phyloP scores from a whole-genome alignment of 192 early-diverging fungal species.

The Entophlyctis helioformis region DNA sequence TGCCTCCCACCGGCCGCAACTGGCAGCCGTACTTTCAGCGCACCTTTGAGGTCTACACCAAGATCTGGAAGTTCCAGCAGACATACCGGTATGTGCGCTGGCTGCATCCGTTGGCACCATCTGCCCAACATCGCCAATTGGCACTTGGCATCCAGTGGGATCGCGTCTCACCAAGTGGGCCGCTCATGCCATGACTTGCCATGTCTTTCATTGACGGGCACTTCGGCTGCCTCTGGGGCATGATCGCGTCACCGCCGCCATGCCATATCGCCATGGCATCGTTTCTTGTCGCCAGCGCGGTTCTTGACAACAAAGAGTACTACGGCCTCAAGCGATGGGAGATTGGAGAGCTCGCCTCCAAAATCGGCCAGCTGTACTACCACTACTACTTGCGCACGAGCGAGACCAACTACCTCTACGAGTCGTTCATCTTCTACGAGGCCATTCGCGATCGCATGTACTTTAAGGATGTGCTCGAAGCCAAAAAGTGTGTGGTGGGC shows the following conservation, averaged over 20 bases:
- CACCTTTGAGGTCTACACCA: conserved; percentile 96
- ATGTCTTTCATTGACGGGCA: too few relatives aligned
- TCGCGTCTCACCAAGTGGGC: too few relatives aligned
- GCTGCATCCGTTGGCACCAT: too few relatives aligned
- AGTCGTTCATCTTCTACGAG: conserved; percentile 92
- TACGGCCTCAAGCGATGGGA: conserved; percentile 96
- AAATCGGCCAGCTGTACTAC: conserved; percentile 74
- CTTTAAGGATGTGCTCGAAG: conserved; percentile 87
- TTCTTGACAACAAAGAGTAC: conserved; percentile 76
- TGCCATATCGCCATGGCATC: too few relatives aligned
- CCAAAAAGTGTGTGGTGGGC: conserved; percentile 63
- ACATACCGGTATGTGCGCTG: conserved; percentile 53
- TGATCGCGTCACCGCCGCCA: too few relatives aligned
- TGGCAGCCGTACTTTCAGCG: conserved; percentile 90
- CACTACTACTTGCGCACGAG: conserved; percentile 69
- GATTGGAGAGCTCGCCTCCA: conserved; percentile 95
- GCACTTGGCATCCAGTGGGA: too few relatives aligned
- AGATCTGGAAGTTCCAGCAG: conserved; percentile 95
- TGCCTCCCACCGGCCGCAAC: conserved; percentile 75
- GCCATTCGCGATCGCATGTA: conserved; percentile 90
- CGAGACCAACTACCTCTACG: conserved; percentile 92
- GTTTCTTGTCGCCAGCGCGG: conserved; percentile 37
- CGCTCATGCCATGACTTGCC: too few relatives aligned
- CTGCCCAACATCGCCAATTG: too few relatives aligned
- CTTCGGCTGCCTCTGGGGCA: too few relatives aligned